These are phyloP conservation scores for Quercus alba DNA, from an alignment of 306 rosid genomes.

Conservation along the genomic window DNA sequence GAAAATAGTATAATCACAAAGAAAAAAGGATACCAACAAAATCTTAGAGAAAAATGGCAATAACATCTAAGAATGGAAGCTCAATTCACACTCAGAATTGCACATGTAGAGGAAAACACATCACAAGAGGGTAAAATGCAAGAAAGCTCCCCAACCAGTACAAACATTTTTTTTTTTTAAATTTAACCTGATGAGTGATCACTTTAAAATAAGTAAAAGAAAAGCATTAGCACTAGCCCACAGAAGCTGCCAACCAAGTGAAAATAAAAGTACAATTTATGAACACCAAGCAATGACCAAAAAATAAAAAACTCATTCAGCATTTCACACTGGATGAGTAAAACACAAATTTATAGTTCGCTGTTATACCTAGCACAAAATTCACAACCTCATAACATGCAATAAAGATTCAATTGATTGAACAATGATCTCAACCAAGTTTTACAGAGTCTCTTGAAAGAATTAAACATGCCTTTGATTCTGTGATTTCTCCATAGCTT, in stretches of 20 bases:
- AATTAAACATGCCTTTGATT: conserved; percentile 65
- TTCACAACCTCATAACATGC: neutral
- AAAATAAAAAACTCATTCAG: neutral
- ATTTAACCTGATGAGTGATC: neutral
- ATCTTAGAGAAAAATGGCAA: neutral
- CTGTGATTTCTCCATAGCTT: conserved; percentile 92
- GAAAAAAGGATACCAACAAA: conserved; percentile 1
- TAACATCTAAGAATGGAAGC: neutral
- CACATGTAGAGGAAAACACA: conserved; percentile 1
- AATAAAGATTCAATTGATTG: neutral
- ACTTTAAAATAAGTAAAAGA: neutral
- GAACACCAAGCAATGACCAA: neutral
- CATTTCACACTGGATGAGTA: neutral
- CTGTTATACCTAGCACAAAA: neutral
- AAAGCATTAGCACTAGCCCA: neutral
- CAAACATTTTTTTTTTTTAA: neutral
- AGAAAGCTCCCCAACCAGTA: neutral
- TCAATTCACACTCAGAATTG: neutral
- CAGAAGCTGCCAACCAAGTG: neutral
- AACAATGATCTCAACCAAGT: neutral
- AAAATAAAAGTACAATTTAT: neutral
- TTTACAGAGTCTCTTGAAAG: neutral
- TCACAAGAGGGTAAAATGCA: neutral
- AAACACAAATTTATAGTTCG: neutral
- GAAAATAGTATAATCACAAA: conserved; percentile 7